Percentiles rank a stretch among this genome's conserved stretches.
phyloP scores from a whole-genome alignment of 352 stramenopile species.

The Pythium rishiriense region DNA sequence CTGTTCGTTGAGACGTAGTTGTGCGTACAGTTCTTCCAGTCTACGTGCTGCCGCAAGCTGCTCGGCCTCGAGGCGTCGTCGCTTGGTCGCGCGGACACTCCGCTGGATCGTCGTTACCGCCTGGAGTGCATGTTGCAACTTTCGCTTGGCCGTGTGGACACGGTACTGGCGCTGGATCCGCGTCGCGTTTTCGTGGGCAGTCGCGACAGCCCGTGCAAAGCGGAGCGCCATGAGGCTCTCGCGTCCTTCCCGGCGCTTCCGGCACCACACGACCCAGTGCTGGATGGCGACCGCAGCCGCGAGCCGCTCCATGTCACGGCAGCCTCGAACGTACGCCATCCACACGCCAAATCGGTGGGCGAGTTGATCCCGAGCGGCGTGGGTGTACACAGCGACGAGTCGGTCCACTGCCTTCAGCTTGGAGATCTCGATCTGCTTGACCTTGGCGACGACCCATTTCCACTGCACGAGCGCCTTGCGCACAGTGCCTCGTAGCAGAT shows the following conservation, averaged over 20 bases:
- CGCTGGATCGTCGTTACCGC: slow-evolving; percentile 34
- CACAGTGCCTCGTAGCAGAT: slow-evolving; percentile 27
- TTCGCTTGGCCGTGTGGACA: neutral
- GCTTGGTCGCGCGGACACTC: slow-evolving; percentile 19
- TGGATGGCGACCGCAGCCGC: slow-evolving; percentile 17
- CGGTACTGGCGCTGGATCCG: slow-evolving; percentile 44
- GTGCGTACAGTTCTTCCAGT: slow-evolving; percentile 28
- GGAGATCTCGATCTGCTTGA: slow-evolving; percentile 23
- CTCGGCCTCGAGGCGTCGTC: neutral
- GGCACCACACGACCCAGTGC: slow-evolving; percentile 5
- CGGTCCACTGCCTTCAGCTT: slow-evolving; percentile 12
- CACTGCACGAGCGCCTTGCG: slow-evolving; percentile 36
- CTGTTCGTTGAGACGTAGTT: slow-evolving; percentile 12
- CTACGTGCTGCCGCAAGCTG: neutral
- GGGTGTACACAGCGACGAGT: slow-evolving; percentile 7
- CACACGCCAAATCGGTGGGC: slow-evolving; percentile 16
- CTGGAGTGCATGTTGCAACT: slow-evolving; percentile 8
- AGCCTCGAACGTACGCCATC: neutral
- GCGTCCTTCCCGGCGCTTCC: slow-evolving; percentile 4
- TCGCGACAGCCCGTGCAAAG: slow-evolving; percentile 25
- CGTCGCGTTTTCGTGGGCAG: slow-evolving; percentile 18
- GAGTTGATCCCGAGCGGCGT: slow-evolving; percentile 1
- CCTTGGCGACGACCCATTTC: slow-evolving; percentile 29
- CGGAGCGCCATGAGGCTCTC: slow-evolving; percentile 11
- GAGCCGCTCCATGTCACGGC: slow-evolving; percentile 9